Evolutionary conservation across 2,329 filamentous ascomycete genomes (phyloP), one percentile per base, ranked within the genome.

Genomic region (Massarina eburnea): DNA sequence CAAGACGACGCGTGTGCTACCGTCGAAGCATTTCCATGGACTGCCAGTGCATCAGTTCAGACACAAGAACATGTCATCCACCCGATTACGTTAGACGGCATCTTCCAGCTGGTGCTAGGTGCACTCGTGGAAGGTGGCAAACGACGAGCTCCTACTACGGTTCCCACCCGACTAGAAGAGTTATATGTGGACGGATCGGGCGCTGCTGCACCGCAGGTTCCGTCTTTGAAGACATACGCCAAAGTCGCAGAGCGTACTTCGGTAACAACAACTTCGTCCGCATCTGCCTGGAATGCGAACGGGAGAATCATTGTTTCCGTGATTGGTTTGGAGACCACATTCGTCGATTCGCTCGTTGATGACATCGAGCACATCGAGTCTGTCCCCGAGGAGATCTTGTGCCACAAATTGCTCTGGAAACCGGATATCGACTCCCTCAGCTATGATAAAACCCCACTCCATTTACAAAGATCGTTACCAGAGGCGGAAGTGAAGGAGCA

Each of bases 51-150:
- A 3, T 10, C 21, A 17, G 17, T 21, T 8, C 17, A 32, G 12
- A n/a, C n/a, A 3, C 24, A 47, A 8, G 26, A 35, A 1, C 33
- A 43, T 33, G 24, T 50, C 21, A 38, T 50, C 19, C 48, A 50
- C 24, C 48, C 48, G 8, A 36, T 45, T 7, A 33, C 29, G 3
- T 19, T 50, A 15, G 48, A 47, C 35, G 21, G 34, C 15, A 27
- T 46, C 26, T 46, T 49, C 24, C 46, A 49, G n/a, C 17, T 20
- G 5, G 14, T 43, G 4, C 20, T 43, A 8, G 19, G 17, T 18
- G 41, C 41, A 3, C 15, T 15, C 41, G 18, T 40, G 7, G 24
- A 39, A 39, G 39, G 45, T 10, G 40, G 32, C 8, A 29, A 8
- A 3, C 18, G 19, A 15, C 37, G 24, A 17, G 15, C 9, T 15